Conservation (phyloP, 202 grass and related monocot genomes). For the Digitaria exilis region DNA sequence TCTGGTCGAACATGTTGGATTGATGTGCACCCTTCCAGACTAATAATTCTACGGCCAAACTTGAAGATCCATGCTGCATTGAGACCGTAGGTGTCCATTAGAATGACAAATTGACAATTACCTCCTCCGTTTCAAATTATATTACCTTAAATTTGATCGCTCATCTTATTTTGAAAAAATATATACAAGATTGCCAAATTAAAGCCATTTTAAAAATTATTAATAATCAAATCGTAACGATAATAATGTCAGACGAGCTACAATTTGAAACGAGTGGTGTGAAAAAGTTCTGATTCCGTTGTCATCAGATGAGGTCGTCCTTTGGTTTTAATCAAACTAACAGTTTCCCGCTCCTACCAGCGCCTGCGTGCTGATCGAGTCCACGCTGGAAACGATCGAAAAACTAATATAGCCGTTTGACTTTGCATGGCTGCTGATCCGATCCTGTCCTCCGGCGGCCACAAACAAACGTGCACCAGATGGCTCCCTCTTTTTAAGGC, state of each 20-base stretch:
- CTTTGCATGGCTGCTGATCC: constrained; percentile 34
- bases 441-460: background rate
- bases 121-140: no score
- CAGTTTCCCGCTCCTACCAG: no score
- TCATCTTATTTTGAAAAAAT: no score
- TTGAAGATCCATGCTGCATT: background rate
- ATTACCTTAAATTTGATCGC: no score
- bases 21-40: background rate
- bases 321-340: no score
- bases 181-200: no score
- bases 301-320: background rate
- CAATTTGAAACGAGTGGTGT: no score
- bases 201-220: no score
- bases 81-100: background rate
- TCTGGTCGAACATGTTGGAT: background rate
- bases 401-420: constrained; percentile 52
- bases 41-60: background rate
- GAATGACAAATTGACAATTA: no score
- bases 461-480: background rate
- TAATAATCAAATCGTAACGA: no score
- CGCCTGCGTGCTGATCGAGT: constrained; percentile 13
- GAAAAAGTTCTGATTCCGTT: background rate
- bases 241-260: no score
- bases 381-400: background rate
- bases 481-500: constrained; percentile 29